phyloP scores from a whole-genome alignment of 2,329 filamentous ascomycete genomes.

The Arthrobotrys megalospora region DNA sequence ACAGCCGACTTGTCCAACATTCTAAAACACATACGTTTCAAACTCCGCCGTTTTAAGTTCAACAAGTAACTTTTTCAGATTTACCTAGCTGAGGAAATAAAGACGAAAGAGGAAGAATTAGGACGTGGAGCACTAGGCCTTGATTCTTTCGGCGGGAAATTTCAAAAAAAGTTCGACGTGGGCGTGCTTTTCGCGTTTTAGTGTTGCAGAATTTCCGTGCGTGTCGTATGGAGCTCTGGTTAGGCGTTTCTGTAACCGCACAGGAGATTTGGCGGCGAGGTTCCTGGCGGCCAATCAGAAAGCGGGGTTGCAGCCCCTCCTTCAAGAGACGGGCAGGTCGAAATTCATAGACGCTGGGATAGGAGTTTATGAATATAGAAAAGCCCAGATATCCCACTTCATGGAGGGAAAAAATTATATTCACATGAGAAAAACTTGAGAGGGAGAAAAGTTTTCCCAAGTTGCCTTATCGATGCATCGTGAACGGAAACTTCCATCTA shows the following conservation, averaged over 20 bases:
- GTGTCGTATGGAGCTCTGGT: conserved; percentile 26
- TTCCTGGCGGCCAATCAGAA: conserved; percentile 49
- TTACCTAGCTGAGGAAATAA: not conserved
- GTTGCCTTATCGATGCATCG: not conserved
- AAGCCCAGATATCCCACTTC: not conserved
- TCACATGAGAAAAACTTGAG: conserved; percentile 4
- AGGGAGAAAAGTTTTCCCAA: not conserved
- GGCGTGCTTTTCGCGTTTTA: conserved; percentile 34
- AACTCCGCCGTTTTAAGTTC: conserved; percentile 28
- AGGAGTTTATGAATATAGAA: conserved; percentile 2
- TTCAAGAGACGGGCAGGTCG: not conserved
- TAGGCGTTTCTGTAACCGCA: conserved; percentile 46
- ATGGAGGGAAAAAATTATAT: not conserved
- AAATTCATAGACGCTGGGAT: conserved; percentile 1
- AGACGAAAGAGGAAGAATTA: conserved; percentile 6
- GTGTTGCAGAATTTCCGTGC: conserved; percentile 31
- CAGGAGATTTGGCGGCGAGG: conserved; percentile 7
- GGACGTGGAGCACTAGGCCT: not conserved
- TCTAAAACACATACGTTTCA: conserved; percentile 27
- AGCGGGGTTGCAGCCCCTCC: conserved; percentile 5
- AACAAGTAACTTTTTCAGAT: not conserved
- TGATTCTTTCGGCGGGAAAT: not conserved
- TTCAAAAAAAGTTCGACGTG: not conserved
- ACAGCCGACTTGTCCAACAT: conserved; percentile 6
- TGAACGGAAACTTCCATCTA: no score